phyloP scores from a whole-genome alignment of 495 filamentous ascomycete species.

The Xylona heveae region DNA sequence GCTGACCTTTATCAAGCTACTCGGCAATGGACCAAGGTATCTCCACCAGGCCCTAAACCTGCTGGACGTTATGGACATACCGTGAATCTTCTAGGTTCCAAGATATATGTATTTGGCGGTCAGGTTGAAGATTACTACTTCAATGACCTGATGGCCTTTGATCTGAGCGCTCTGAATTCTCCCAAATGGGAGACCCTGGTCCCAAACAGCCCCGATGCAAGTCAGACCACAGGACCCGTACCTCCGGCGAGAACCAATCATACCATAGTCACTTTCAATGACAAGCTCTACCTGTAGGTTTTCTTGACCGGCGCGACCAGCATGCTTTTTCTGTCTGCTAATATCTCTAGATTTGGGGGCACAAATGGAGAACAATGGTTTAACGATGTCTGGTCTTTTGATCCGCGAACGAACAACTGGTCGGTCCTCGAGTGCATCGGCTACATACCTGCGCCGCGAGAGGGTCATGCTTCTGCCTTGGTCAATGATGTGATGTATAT shows the following conservation, averaged over 20 bases:
- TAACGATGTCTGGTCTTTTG: constrained; percentile 96
- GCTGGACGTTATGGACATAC: constrained; percentile 91
- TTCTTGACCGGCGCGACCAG: constrained; percentile 8
- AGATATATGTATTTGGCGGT: constrained; percentile 91
- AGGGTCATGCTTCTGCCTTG: constrained; percentile 84
- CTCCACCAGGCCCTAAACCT: constrained; percentile 64
- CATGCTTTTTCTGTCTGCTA: constrained; percentile 4
- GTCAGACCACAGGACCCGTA: constrained; percentile 31
- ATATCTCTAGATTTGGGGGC: constrained; percentile 57
- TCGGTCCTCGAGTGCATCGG: constrained; percentile 83
- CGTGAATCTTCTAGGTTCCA: constrained; percentile 85
- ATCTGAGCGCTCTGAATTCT: constrained; percentile 80
- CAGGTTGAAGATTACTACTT: constrained; percentile 96
- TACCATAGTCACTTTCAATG: constrained; percentile 73
- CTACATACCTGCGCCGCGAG: constrained; percentile 79
- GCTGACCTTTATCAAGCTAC: constrained; percentile 37
- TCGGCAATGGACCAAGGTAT: constrained; percentile 88
- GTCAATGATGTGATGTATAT: constrained; percentile 98
- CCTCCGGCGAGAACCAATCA: constrained; percentile 95
- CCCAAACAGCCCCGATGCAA: constrained; percentile 48
- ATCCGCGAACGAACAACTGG: constrained; percentile 67
- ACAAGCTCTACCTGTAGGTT: constrained; percentile 81
- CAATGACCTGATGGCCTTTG: constrained; percentile 94
- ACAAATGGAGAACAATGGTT: constrained; percentile 92
- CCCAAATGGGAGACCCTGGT: constrained; percentile 84